These are phyloP conservation scores for Tranzscheliella williamsii DNA, from an alignment of 1,284 basidiomycete genomes.

Conservation along the genomic window DNA sequence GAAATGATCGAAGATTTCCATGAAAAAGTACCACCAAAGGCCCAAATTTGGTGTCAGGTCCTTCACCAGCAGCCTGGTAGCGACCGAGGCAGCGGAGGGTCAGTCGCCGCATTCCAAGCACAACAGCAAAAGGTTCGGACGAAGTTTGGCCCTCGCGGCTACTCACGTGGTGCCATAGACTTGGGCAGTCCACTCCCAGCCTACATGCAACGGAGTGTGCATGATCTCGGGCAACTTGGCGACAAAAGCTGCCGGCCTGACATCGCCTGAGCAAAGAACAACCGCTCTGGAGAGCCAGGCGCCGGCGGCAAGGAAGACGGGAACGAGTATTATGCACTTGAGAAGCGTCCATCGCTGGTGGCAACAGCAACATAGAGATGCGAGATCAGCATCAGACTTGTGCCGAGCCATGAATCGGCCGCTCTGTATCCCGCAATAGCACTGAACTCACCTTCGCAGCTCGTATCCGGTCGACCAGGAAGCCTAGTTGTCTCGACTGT, in stretches of 20 bases:
- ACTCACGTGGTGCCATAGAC: slow-evolving; percentile 84
- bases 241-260: slow-evolving; percentile 2
- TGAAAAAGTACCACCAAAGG: slow-evolving; percentile 99
- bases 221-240: slow-evolving; percentile 10
- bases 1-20: slow-evolving; percentile 99
- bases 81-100: too few species aligned
- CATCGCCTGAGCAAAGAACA: slow-evolving; percentile 13
- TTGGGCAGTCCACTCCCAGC: slow-evolving; percentile 70
- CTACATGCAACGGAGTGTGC: slow-evolving; percentile 65
- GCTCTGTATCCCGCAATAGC: too few species aligned
- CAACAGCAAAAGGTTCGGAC: background rate
- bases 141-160: background rate
- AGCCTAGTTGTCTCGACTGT: slow-evolving; percentile 20
- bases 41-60: slow-evolving; percentile 85
- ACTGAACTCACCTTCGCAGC: slow-evolving; percentile 19
- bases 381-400: background rate
- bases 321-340: slow-evolving; percentile 24
- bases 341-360: slow-evolving; percentile 10
- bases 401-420: too few species aligned
- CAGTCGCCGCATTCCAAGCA: too few species aligned
- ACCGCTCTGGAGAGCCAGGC: slow-evolving; percentile 29
- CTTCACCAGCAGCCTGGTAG: slow-evolving; percentile 23
- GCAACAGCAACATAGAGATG: too few species aligned
- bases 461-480: slow-evolving; percentile 50
- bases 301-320: slow-evolving; percentile 13